A percentile compares a stretch with the other conserved stretches of the same genome.
Conservation (phyloP, 176 grass and related monocot species). For the Tillandsia fasciculata region DNA sequence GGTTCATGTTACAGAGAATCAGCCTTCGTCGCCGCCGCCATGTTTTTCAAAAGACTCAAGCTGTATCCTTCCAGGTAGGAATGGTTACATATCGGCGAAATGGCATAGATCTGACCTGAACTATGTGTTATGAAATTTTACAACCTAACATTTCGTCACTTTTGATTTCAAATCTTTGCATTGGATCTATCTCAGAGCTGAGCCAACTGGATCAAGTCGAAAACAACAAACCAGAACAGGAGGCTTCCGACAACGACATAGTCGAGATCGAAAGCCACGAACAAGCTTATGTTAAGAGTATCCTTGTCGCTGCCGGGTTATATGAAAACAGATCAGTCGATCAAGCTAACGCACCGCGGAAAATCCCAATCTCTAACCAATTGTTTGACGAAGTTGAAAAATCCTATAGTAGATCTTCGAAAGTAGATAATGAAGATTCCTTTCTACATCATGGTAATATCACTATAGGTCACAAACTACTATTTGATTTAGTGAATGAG, state of each 20-base stretch:
- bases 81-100: not conserved
- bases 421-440: slow-evolving; percentile 12
- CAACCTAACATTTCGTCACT: too few species aligned
- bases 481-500: slow-evolving; percentile 71
- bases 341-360: slow-evolving; percentile 11
- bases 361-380: slow-evolving; percentile 18
- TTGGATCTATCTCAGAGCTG: slow-evolving; percentile 10
- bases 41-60: slow-evolving; percentile 23
- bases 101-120: too few species aligned
- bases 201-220: slow-evolving; percentile 27
- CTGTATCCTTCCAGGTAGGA: slow-evolving; percentile 39
- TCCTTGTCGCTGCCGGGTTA: slow-evolving; percentile 50
- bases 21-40: slow-evolving; percentile 12
- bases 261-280: slow-evolving; percentile 26
- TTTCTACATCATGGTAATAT: not conserved
- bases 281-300: slow-evolving; percentile 33
- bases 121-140: too few species aligned
- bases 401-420: slow-evolving; percentile 24
- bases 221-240: slow-evolving; percentile 11
- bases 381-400: slow-evolving; percentile 59
- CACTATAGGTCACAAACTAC: slow-evolving; percentile 19
- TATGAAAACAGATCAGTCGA: slow-evolving; percentile 25
- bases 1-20: slow-evolving; percentile 7
- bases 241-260: slow-evolving; percentile 9
- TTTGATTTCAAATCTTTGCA: not conserved